Conservation (phyloP, 2,329 filamentous ascomycete genomes). For the Periconia digitata region DNA sequence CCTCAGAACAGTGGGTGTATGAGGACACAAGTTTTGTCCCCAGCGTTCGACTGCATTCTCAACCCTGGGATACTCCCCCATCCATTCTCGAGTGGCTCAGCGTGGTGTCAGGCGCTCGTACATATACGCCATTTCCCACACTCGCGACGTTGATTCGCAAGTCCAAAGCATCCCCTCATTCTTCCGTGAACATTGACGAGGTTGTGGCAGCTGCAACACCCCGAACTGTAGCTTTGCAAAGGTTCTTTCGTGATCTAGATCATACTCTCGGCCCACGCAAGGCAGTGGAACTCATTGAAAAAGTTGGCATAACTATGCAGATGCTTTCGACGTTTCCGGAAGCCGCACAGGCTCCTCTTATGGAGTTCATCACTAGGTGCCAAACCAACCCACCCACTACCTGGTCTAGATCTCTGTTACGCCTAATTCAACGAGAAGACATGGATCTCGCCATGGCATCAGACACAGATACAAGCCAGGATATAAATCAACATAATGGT, state of each 20-base stretch:
- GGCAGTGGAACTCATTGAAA: constrained; percentile 73
- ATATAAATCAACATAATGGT: constrained; percentile 23
- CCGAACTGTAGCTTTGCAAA: constrained; percentile 68
- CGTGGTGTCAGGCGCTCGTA: constrained; percentile 30
- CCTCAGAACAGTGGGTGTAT: constrained; percentile 57
- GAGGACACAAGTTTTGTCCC: constrained; percentile 51
- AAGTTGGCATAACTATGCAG: constrained; percentile 65
- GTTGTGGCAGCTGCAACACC: constrained; percentile 37
- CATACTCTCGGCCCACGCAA: constrained; percentile 50
- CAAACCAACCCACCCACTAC: constrained; percentile 77
- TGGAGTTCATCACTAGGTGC: constrained; percentile 81
- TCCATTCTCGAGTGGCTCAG: constrained; percentile 59
- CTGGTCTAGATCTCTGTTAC: constrained; percentile 72
- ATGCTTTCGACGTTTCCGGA: constrained; percentile 84
- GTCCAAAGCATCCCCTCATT: constrained; percentile 41
- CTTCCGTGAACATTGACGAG: constrained; percentile 40
- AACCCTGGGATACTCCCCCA: constrained; percentile 52
- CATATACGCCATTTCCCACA: constrained; percentile 39
- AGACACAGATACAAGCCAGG: constrained; percentile 21
- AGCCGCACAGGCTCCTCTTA: constrained; percentile 75
- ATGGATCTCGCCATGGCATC: constrained; percentile 53
- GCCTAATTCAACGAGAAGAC: constrained; percentile 79
- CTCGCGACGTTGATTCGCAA: constrained; percentile 40
- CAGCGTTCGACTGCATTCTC: constrained; percentile 27
- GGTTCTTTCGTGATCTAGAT: constrained; percentile 61